These are phyloP conservation scores for Phaffia tasmanica DNA, from an alignment of 768 basidiomycete genomes.

Conservation along the genomic window DNA sequence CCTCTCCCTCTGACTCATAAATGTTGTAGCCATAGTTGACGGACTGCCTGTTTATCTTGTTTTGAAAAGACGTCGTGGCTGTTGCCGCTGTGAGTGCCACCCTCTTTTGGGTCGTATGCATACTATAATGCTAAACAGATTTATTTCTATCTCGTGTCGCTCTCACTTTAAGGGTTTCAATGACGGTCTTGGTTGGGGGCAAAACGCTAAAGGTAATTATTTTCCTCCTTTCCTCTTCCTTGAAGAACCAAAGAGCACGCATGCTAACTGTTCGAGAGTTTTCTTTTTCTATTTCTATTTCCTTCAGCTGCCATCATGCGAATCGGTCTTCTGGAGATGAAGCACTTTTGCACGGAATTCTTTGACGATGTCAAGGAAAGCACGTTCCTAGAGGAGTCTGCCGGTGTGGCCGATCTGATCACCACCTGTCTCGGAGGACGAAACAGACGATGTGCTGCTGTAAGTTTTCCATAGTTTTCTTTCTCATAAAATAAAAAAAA, in stretches of 20 bases:
- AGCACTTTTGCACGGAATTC: slow-evolving; percentile 43
- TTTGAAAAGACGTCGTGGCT: slow-evolving; percentile 40
- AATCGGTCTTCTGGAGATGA: slow-evolving; percentile 44
- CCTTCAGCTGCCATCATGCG: slow-evolving; percentile 42
- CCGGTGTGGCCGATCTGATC: slow-evolving; percentile 44
- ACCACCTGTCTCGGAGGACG: slow-evolving; percentile 38
- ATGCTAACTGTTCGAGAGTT: background rate
- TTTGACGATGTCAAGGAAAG: slow-evolving; percentile 40
- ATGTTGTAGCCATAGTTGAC: background rate
- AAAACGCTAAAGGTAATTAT: slow-evolving; percentile 39
- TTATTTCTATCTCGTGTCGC: background rate
- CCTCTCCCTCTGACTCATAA: background rate
- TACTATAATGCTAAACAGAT: background rate
- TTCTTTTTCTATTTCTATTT: background rate
- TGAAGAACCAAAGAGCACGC: background rate
- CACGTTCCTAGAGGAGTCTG: slow-evolving; percentile 42
- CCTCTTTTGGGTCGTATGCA: background rate
- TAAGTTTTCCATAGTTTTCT: background rate
- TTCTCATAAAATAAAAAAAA: background rate
- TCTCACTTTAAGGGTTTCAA: slow-evolving; percentile 37
- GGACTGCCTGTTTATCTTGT: background rate
- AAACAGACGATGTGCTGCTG: slow-evolving; percentile 17
- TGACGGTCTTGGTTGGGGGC: slow-evolving; percentile 42
- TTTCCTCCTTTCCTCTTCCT: background rate
- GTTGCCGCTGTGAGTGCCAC: slow-evolving; percentile 33